Evolutionary conservation across 441 rosid species (phyloP), one percentile per base, ranked within the genome.

Genomic region (Pelargonium australe): DNA sequence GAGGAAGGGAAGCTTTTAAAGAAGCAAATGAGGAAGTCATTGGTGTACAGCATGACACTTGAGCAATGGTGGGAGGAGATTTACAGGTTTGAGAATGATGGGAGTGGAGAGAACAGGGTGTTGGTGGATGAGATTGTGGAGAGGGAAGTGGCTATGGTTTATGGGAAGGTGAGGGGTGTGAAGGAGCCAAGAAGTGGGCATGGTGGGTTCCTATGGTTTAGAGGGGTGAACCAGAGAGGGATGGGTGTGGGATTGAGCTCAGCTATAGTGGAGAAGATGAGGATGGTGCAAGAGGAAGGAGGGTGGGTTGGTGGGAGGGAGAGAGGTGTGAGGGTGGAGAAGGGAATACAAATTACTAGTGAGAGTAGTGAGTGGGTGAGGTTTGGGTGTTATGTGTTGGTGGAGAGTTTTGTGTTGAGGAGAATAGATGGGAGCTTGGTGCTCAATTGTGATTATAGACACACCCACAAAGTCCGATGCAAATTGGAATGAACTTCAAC

Each of bases 1-100:
- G 88, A 87, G 66, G 80, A 76, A 49, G 51, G 51, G 51, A 45
- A 45, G 51, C 13, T 66, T 20, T 51, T 74, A 4, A 75, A 76
- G 57, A 34, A 62, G 40, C 84, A 77, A 64, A 83, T 85, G 84
- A 80, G 20, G 78, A 80, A 64, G 72, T 78, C 89, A 5, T 67
- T 77, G 73, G 77, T 82, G 45, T 84, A 85, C 65, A 76, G 76
- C 68, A 82, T 87, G 82, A 81, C 86, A 41, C 76, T 85, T 4
- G 75, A 83, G 60, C 88, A 85, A 70, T 75, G 80, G 67, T 78
- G 86, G 88, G 85, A 80, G 74, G 75, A 79, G 40, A 75, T 82
- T 65, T 79, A 65, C 66, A 63, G 69, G 28, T 79, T 76, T 12
- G 82, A 75, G 70, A 81, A 80, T 68, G 45, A 5, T 23, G 64